These are phyloP conservation scores for Plantago major DNA, from an alignment of 257 asterid species.

Conservation along the genomic window DNA sequence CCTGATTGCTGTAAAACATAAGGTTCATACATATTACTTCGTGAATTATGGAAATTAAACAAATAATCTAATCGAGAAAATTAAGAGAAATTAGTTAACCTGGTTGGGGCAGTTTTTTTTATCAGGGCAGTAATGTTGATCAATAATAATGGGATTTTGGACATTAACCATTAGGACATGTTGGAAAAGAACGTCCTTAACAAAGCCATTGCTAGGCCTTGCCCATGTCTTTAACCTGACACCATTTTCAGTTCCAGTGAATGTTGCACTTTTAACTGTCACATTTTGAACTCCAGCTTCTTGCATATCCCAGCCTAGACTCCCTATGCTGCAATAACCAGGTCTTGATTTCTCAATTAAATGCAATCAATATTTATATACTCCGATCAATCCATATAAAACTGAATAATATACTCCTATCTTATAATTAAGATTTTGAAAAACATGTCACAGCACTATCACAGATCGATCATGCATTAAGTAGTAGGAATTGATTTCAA, in stretches of 20 bases:
- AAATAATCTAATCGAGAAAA: neutral
- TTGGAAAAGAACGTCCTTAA: constrained; percentile 37
- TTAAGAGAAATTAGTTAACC: constrained; percentile 22
- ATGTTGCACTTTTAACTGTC: constrained; percentile 41
- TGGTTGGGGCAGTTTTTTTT: constrained; percentile 36
- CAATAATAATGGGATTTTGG: constrained; percentile 47
- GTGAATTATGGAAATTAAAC: too few relatives aligned
- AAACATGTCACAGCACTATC: too few relatives aligned
- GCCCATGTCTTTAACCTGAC: constrained; percentile 65
- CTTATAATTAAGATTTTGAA: too few relatives aligned
- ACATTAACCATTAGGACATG: constrained; percentile 37
- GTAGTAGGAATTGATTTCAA: too few relatives aligned
- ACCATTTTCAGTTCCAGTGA: constrained; percentile 53
- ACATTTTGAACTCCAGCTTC: constrained; percentile 57
- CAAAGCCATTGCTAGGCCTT: constrained; percentile 52
- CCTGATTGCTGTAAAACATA: constrained; percentile 29
- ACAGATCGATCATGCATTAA: too few relatives aligned
- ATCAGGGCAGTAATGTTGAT: constrained; percentile 58
- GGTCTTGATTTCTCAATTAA: too few relatives aligned
- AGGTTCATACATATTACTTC: too few relatives aligned
- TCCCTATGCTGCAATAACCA: constrained; percentile 43
- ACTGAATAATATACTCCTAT: too few relatives aligned
- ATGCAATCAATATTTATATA: too few relatives aligned
- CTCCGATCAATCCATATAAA: too few relatives aligned
- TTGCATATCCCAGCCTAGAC: constrained; percentile 45